These are phyloP conservation scores for Boletus semigastroideus DNA, from an alignment of 1,284 basidiomycete genomes.

Conservation along the genomic window DNA sequence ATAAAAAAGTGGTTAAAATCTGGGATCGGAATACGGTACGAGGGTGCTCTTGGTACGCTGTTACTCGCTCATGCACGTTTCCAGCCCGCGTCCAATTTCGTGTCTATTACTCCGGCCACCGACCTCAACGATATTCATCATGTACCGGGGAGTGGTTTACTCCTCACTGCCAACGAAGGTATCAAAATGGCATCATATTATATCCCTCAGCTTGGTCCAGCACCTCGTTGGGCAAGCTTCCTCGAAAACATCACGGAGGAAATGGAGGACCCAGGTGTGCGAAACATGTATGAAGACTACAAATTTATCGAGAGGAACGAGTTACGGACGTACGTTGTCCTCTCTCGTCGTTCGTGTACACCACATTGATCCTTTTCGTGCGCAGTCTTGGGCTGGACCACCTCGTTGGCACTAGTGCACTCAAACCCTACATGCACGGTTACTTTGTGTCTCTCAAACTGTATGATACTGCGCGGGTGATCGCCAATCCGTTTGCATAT, in stretches of 20 bases:
- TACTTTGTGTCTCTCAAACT: slow-evolving; percentile 96
- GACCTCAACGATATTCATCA: slow-evolving; percentile 91
- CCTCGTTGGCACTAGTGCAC: slow-evolving; percentile 89
- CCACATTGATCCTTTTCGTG: slow-evolving; percentile 11
- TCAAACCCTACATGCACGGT: slow-evolving; percentile 99
- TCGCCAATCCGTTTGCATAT: slow-evolving; percentile 96
- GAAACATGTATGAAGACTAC: slow-evolving; percentile 90
- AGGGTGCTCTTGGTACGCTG: not conserved
- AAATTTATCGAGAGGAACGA: slow-evolving; percentile 94
- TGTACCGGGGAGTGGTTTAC: slow-evolving; percentile 79
- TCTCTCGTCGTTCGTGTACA: not conserved
- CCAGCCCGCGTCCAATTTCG: slow-evolving; percentile 85
- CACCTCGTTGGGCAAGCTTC: slow-evolving; percentile 96
- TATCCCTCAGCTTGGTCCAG: slow-evolving; percentile 94
- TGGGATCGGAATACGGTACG: slow-evolving; percentile 86
- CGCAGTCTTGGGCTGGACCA: slow-evolving; percentile 86
- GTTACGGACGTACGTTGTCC: slow-evolving; percentile 68
- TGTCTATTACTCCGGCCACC: slow-evolving; percentile 87
- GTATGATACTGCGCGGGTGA: slow-evolving; percentile 93
- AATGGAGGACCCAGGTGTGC: slow-evolving; percentile 85
- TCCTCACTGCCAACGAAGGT: slow-evolving; percentile 91
- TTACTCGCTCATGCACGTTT: slow-evolving; percentile 7
- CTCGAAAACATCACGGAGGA: slow-evolving; percentile 98
- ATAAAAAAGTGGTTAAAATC: slow-evolving; percentile 94
- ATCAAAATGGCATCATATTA: slow-evolving; percentile 92